Conservation (phyloP, 1,139 yeast species). For the Entelexis paramagnoliae region DNA sequence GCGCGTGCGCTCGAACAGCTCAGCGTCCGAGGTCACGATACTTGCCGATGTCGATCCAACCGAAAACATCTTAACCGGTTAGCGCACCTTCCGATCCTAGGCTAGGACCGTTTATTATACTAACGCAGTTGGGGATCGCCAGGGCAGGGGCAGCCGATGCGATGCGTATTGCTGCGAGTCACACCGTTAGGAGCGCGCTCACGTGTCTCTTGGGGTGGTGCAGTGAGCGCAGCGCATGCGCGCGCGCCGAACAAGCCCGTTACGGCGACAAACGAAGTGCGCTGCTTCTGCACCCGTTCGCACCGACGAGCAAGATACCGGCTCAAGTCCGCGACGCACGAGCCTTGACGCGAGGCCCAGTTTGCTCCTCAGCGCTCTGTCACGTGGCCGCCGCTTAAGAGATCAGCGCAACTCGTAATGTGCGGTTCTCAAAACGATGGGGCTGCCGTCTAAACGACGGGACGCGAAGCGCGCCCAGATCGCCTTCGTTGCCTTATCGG, state of each 20-base stretch:
- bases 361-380: not conserved
- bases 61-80: slow-evolving; percentile 11
- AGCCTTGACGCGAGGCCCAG: not conserved
- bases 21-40: slow-evolving; percentile 45
- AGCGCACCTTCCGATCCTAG: not conserved
- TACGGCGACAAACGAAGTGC: too few species aligned
- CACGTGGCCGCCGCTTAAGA: not conserved
- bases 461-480: not conserved
- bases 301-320: too few species aligned
- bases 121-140: slow-evolving; percentile 3
- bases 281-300: too few species aligned
- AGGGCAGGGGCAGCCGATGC: slow-evolving; percentile 6
- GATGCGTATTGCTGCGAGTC: slow-evolving; percentile 10
- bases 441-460: not conserved
- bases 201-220: not conserved
- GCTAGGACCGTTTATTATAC: not conserved
- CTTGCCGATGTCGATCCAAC: slow-evolving; percentile 23
- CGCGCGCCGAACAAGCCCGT: too few species aligned
- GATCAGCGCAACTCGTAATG: slow-evolving; percentile 5
- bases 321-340: too few species aligned
- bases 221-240: too few species aligned
- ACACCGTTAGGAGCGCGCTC: not conserved
- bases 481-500: not conserved
- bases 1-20: slow-evolving; percentile 38
- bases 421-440: not conserved